Conservation (phyloP, 768 basidiomycete species). For the Rhodosporidiobolus sp. region DNA sequence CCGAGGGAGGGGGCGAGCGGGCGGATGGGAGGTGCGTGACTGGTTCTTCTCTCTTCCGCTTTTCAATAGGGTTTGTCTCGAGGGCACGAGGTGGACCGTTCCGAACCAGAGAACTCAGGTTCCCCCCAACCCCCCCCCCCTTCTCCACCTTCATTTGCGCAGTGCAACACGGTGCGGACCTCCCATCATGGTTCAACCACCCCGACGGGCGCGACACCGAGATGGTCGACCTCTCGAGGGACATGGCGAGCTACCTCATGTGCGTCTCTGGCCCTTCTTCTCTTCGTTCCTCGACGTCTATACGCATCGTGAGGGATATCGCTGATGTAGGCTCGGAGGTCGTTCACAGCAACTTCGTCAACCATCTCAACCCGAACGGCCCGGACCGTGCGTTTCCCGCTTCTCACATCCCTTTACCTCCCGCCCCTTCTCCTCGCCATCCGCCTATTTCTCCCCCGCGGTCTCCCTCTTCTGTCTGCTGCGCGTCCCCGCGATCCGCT, state of each 20-base stretch:
- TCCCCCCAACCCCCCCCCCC: too few relatives aligned
- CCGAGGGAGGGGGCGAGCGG: conserved; percentile 5
- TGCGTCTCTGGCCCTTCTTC: not conserved
- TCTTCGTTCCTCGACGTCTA: not conserved
- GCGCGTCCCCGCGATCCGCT: too few relatives aligned
- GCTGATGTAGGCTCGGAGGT: too few relatives aligned
- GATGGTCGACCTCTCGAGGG: conserved; percentile 15
- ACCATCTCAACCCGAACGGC: conserved; percentile 33
- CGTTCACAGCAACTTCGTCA: conserved; percentile 31
- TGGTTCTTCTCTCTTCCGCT: not conserved
- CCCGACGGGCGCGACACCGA: conserved; percentile 12
- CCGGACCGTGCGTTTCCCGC: conserved; percentile 22
- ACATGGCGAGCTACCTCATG: conserved; percentile 38
- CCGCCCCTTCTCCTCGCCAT: not conserved
- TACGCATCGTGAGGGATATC: too few relatives aligned
- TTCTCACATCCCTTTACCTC: too few relatives aligned
- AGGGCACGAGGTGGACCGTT: too few relatives aligned
- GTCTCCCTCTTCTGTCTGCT: not conserved
- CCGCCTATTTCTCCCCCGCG: not conserved
- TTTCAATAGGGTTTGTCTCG: too few relatives aligned
- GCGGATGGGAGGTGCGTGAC: conserved; percentile 24
- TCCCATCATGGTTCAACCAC: conserved; percentile 32
- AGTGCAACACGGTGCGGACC: conserved; percentile 37
- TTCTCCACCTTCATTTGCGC: too few relatives aligned
- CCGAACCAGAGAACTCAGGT: too few relatives aligned